phyloP scores from a whole-genome alignment of 1,284 basidiomycete genomes.

The Vanrija humicola region DNA sequence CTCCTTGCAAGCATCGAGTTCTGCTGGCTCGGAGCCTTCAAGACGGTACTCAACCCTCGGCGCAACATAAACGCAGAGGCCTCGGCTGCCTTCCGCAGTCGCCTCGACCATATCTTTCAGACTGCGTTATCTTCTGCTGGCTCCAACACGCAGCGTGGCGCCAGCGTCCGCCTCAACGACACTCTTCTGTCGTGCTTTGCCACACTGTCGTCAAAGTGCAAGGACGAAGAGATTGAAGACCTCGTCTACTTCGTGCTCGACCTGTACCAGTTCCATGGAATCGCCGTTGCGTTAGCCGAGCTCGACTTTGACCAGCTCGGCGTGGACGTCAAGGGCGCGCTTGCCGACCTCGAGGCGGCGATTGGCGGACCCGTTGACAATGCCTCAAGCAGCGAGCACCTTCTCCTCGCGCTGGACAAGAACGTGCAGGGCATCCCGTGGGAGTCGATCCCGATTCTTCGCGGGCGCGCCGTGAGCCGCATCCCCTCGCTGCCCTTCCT shows the following conservation, averaged over 20 bases:
- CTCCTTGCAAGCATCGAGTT: conserved; percentile 84
- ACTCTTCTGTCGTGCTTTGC: conserved; percentile 79
- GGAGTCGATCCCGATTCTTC: conserved; percentile 87
- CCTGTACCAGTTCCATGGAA: conserved; percentile 86
- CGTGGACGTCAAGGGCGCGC: conserved; percentile 50
- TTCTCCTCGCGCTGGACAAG: conserved; percentile 88
- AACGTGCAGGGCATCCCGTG: conserved; percentile 86
- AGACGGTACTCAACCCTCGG: conserved; percentile 70
- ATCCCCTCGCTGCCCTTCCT: conserved; percentile 87
- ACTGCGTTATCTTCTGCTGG: conserved; percentile 59
- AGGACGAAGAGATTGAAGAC: conserved; percentile 93
- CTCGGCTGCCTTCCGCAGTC: conserved; percentile 58
- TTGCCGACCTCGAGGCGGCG: conserved; percentile 63
- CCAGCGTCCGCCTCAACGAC: conserved; percentile 60
- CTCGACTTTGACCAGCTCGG: conserved; percentile 75
- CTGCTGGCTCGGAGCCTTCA: conserved; percentile 96
- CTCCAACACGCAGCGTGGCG: conserved; percentile 33
- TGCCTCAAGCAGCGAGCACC: conserved; percentile 54
- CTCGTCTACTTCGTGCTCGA: conserved; percentile 91
- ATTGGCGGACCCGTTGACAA: conserved; percentile 11
- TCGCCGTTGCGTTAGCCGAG: conserved; percentile 84
- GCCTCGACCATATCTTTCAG: conserved; percentile 71
- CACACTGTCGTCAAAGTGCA: conserved; percentile 70
- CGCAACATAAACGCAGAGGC: conserved; percentile 53
- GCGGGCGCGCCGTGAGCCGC: conserved; percentile 80